Percentiles rank a stretch among this genome's conserved stretches.
Conservation (phyloP, 2,329 filamentous ascomycete genomes). For the Emericellopsis atlantica region DNA sequence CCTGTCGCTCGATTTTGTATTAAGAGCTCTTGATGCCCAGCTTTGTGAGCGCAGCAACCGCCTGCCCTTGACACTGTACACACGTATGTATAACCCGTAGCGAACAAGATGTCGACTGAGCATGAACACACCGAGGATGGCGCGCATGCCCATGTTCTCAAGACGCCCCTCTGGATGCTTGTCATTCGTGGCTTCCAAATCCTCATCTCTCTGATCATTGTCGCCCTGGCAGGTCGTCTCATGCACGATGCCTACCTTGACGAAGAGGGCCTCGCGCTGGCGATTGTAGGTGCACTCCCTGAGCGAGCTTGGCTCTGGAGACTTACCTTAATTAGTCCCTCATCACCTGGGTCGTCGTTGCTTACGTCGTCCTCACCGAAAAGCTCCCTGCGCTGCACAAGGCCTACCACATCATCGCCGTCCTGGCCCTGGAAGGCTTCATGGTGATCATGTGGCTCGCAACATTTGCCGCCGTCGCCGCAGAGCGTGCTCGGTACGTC, state of each 20-base stretch:
- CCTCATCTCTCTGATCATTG: slow-evolving; percentile 25
- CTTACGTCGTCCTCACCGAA: slow-evolving; percentile 28
- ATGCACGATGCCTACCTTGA: slow-evolving; percentile 26
- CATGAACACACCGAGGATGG: background rate
- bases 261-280: slow-evolving; percentile 24
- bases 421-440: slow-evolving; percentile 28
- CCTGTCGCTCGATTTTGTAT: too few species aligned
- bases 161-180: slow-evolving; percentile 29
- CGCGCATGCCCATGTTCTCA: slow-evolving; percentile 16
- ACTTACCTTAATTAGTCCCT: slow-evolving; percentile 10
- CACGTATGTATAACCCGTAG: too few species aligned
- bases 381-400: slow-evolving; percentile 18
- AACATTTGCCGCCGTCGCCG: slow-evolving; percentile 25
- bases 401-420: slow-evolving; percentile 29
- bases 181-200: slow-evolving; percentile 25
- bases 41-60: too few species aligned
- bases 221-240: slow-evolving; percentile 27
- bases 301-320: background rate
- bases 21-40: too few species aligned
- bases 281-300: slow-evolving; percentile 18
- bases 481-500: slow-evolving; percentile 21
- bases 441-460: slow-evolving; percentile 35
- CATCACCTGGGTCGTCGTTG: slow-evolving; percentile 30
- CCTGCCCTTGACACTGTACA: too few species aligned
- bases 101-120: too few species aligned